Percentiles rank a stretch among this genome's conserved stretches.
phyloP scores from a whole-genome alignment of 2,329 filamentous ascomycete genomes.

The Polychaeton citri region DNA sequence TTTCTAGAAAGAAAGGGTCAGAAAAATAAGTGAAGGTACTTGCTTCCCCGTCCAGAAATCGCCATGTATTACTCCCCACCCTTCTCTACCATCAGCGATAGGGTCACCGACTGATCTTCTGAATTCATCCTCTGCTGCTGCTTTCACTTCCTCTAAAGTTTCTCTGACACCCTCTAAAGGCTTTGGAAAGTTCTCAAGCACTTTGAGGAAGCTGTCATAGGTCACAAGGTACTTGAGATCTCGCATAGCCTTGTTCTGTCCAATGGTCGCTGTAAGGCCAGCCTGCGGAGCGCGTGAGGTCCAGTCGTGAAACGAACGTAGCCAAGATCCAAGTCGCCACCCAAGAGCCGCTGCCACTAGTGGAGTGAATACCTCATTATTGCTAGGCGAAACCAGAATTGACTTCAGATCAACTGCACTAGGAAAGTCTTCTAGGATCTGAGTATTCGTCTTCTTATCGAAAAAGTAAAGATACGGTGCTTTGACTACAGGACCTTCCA shows the following conservation, averaged over 20 bases:
- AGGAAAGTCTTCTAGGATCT: background rate
- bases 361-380: background rate
- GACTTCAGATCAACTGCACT: background rate
- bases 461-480: background rate
- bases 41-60: background rate
- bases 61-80: background rate
- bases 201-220: background rate
- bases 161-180: background rate
- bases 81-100: background rate
- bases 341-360: background rate
- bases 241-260: background rate
- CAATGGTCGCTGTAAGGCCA: background rate
- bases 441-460: background rate
- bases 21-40: too few species aligned
- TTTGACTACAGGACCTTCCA: background rate
- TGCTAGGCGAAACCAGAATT: background rate
- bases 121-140: background rate
- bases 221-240: background rate
- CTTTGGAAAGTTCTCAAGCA: background rate
- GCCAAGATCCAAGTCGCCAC: background rate
- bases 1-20: too few species aligned
- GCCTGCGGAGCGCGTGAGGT: background rate
- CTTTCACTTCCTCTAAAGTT: background rate
- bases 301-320: background rate
- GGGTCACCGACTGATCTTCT: too few species aligned